Evolutionary conservation across 208 protist genomes (phyloP).

Genomic region (Angomonas deanei): DNA sequence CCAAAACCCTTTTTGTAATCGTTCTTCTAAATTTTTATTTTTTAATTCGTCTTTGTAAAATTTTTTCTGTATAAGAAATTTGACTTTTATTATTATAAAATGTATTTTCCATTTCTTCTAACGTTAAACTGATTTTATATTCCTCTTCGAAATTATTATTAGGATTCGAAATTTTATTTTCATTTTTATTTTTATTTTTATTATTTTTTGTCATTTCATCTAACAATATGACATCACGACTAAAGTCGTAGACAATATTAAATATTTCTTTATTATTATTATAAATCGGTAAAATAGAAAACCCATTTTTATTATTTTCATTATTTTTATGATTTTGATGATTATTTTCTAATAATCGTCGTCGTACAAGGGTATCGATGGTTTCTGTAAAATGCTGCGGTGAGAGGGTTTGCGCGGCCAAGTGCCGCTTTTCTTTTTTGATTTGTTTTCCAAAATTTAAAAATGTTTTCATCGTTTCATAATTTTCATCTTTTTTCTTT

Average conservation of each 20-base stretch:
- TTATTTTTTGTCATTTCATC: neutral
- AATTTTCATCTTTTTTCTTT: too few relatives aligned
- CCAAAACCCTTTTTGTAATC: slow-evolving; percentile 69
- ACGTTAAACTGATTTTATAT: neutral
- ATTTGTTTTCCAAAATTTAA: neutral
- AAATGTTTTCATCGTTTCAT: too few relatives aligned
- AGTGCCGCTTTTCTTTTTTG: neutral
- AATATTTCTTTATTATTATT: neutral
- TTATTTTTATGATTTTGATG: slow-evolving; percentile 3
- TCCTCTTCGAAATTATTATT: neutral
- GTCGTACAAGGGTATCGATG: too few relatives aligned
- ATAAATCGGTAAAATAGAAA: neutral
- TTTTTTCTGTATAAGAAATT: neutral
- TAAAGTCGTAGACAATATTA: neutral
- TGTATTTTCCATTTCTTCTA: neutral
- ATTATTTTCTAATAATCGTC: too few relatives aligned
- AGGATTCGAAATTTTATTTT: too few relatives aligned
- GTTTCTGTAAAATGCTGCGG: too few relatives aligned
- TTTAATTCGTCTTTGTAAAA: neutral
- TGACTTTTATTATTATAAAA: slow-evolving; percentile 6
- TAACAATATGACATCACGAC: neutral
- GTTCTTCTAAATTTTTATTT: slow-evolving; percentile 13
- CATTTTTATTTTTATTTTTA: slow-evolving; percentile 28
- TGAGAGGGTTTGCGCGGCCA: neutral
- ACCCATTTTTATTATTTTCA: slow-evolving; percentile 2